A percentile compares a stretch with the other conserved stretches of the same genome.
phyloP scores from a whole-genome alignment of 495 filamentous ascomycete species.

The Lophiotrema nucula region DNA sequence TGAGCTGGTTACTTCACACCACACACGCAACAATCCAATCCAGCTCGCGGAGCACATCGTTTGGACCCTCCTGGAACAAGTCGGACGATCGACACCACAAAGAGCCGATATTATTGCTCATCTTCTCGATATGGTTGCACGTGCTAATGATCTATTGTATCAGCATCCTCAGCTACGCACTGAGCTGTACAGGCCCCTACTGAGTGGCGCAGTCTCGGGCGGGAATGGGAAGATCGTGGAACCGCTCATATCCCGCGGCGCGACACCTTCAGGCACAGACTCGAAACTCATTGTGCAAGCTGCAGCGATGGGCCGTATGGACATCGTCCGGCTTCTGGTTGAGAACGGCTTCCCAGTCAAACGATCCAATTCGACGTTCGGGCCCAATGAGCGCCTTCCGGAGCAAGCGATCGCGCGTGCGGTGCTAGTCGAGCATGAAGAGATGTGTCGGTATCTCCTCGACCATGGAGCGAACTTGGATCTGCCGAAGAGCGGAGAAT shows the following conservation, averaged over 20 bases:
- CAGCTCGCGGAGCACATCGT: background rate
- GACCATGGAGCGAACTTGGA: background rate
- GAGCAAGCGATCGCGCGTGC: background rate
- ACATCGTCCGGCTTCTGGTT: background rate
- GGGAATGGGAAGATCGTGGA: background rate
- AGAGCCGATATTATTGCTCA: background rate
- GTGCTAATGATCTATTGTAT: background rate
- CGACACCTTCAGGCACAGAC: background rate
- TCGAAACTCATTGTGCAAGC: background rate
- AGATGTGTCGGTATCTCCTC: background rate
- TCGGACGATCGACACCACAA: background rate
- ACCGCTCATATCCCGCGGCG: background rate
- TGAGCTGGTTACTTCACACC: background rate
- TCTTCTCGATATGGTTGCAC: background rate
- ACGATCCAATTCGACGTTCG: too few species aligned
- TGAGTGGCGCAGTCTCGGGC: background rate
- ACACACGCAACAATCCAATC: background rate
- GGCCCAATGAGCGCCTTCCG: too few species aligned
- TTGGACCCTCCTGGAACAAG: background rate
- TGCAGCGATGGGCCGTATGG: background rate
- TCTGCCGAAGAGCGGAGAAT: background rate
- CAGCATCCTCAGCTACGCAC: background rate
- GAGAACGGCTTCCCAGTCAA: background rate
- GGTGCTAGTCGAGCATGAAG: background rate
- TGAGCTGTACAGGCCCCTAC: background rate